Percentiles rank a stretch among this genome's conserved stretches.
These are phyloP conservation scores for Auricularia sp. DNA, from an alignment of 768 basidiomycete species.

Conservation along the genomic window DNA sequence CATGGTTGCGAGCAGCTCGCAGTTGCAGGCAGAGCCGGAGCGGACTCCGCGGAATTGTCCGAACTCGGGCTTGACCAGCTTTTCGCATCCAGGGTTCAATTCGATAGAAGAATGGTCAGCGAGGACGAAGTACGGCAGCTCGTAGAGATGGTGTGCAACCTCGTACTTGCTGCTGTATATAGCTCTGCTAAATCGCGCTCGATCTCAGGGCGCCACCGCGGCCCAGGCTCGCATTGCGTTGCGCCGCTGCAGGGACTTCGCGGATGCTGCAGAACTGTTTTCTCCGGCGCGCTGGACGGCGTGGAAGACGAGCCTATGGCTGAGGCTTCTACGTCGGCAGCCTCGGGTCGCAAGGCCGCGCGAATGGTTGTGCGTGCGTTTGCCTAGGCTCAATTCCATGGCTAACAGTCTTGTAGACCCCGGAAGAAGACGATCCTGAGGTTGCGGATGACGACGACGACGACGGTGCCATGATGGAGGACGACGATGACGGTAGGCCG, in stretches of 20 bases:
- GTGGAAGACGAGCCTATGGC: slow-evolving; percentile 39
- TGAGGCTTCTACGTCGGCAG: slow-evolving; percentile 35
- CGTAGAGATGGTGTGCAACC: slow-evolving; percentile 43
- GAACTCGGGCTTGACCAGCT: too few relatives aligned
- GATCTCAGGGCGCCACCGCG: slow-evolving; percentile 62
- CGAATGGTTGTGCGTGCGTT: slow-evolving; percentile 17
- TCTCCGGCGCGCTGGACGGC: slow-evolving; percentile 76
- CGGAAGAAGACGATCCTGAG: slow-evolving; percentile 10
- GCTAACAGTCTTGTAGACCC: slow-evolving; percentile 39
- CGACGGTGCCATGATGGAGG: slow-evolving; percentile 26
- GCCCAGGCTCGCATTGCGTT: slow-evolving; percentile 80
- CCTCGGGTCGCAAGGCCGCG: slow-evolving; percentile 7
- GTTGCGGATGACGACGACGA: slow-evolving; percentile 37
- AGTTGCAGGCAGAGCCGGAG: too few relatives aligned
- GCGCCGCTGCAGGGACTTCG: slow-evolving; percentile 75
- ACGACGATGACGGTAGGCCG: slow-evolving; percentile 36
- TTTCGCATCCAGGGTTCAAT: neutral
- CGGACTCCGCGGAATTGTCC: too few relatives aligned
- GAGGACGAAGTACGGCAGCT: slow-evolving; percentile 49
- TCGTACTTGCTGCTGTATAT: slow-evolving; percentile 3
- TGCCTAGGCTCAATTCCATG: slow-evolving; percentile 7
- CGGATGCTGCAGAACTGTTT: slow-evolving; percentile 84
- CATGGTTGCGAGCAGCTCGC: too few relatives aligned
- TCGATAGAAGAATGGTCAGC: neutral
- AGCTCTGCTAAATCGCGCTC: neutral